Evolutionary conservation across 768 basidiomycete species (phyloP).

Genomic region (Podaxis carcinomalis): DNA sequence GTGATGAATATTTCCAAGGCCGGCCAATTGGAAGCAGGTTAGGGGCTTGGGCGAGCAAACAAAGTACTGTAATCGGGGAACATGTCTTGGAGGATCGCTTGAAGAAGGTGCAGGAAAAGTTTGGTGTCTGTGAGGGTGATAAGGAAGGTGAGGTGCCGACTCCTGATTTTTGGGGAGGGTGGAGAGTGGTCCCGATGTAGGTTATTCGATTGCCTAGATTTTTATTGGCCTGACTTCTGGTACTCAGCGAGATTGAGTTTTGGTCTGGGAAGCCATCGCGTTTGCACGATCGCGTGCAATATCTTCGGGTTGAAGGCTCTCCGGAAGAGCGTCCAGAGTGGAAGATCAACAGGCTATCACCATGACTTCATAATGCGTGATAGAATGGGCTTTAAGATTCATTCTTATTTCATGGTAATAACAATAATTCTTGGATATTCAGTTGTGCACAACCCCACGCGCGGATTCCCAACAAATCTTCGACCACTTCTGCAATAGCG

Average conservation of each 20-base stretch:
- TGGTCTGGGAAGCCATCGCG: slow-evolving; percentile 97
- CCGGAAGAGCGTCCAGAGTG: slow-evolving; percentile 53
- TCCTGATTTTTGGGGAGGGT: slow-evolving; percentile 96
- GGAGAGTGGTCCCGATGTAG: slow-evolving; percentile 88
- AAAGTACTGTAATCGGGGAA: slow-evolving; percentile 77
- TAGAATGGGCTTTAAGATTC: background rate
- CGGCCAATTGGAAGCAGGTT: slow-evolving; percentile 81
- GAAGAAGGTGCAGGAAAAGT: slow-evolving; percentile 52
- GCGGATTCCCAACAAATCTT: slow-evolving; percentile 40
- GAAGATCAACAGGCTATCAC: slow-evolving; percentile 78
- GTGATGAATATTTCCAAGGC: slow-evolving; percentile 75
- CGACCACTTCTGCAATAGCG: slow-evolving; percentile 36
- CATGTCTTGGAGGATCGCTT: slow-evolving; percentile 62
- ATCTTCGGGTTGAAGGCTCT: slow-evolving; percentile 50
- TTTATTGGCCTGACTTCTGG: slow-evolving; percentile 12
- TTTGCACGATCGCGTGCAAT: slow-evolving; percentile 85
- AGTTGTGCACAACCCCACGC: slow-evolving; percentile 24
- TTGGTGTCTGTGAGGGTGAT: slow-evolving; percentile 39
- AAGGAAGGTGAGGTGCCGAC: slow-evolving; percentile 55
- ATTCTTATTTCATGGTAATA: slow-evolving; percentile 5
- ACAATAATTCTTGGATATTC: background rate
- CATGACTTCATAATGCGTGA: slow-evolving; percentile 22
- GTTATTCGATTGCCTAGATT: slow-evolving; percentile 21
- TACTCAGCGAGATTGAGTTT: slow-evolving; percentile 85
- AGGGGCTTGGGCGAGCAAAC: slow-evolving; percentile 92